Evolutionary conservation across 75 land plant species (phyloP).

Genomic region (Adiantum capillusveneris): DNA sequence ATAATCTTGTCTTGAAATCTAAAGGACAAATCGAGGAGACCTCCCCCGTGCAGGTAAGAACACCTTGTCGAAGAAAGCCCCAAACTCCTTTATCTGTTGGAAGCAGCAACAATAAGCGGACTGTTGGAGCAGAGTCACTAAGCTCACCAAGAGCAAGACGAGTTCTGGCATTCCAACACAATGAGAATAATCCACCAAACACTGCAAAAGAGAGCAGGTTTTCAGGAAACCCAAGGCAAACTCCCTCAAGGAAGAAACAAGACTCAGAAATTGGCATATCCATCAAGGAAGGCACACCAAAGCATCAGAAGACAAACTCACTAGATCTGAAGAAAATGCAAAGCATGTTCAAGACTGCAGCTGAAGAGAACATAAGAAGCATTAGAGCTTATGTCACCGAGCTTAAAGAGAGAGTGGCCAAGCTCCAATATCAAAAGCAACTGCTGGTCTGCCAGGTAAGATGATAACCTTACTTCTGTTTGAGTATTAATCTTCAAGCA

Average conservation of each 20-base stretch:
- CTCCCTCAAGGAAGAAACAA: background rate
- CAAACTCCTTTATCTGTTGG: background rate
- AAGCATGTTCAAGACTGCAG: constrained; percentile 92
- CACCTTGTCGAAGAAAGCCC: background rate
- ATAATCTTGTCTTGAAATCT: constrained; percentile 21
- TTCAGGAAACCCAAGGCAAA: constrained; percentile 7
- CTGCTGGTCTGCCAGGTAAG: constrained; percentile 92
- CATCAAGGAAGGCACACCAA: constrained; percentile 52
- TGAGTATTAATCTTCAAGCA: too few relatives aligned
- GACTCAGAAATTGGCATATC: constrained; percentile 21
- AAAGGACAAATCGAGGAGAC: constrained; percentile 17
- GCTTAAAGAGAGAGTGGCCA: constrained; percentile 89
- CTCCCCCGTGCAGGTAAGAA: background rate
- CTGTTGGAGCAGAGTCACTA: too few relatives aligned
- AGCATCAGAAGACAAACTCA: constrained; percentile 68
- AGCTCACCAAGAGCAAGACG: constrained; percentile 2
- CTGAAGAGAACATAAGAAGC: constrained; percentile 92
- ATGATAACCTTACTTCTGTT: background rate
- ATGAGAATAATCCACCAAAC: constrained; percentile 53
- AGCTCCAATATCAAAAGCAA: constrained; percentile 57
- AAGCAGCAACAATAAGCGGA: too few relatives aligned
- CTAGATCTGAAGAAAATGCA: constrained; percentile 94
- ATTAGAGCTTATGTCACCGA: constrained; percentile 90
- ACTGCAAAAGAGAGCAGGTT: constrained; percentile 10
- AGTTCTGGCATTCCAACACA: constrained; percentile 22